Evolutionary conservation across 495 filamentous ascomycete species (phyloP).

Genomic region (Hypomontagnella submonticulosa): DNA sequence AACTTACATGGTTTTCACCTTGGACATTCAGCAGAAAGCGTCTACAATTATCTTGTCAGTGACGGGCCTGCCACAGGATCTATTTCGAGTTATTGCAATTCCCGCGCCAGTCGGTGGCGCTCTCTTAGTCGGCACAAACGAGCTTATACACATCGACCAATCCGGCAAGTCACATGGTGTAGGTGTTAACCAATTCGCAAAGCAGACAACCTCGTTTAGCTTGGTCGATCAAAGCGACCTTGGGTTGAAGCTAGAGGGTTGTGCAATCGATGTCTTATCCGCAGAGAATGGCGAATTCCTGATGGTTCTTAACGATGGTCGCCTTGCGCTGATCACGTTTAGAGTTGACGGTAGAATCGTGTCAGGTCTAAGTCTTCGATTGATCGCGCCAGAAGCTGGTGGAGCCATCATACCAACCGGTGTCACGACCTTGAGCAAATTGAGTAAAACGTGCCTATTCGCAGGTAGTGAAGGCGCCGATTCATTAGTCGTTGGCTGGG

Average conservation of each 20-base stretch:
- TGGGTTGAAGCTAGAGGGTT: slow-evolving; percentile 82
- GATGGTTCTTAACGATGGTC: slow-evolving; percentile 81
- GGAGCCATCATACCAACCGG: slow-evolving; percentile 68
- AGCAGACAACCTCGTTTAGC: slow-evolving; percentile 77
- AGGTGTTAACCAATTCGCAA: slow-evolving; percentile 91
- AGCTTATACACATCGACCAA: slow-evolving; percentile 96
- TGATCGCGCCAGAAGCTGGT: slow-evolving; percentile 68
- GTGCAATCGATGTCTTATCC: slow-evolving; percentile 78
- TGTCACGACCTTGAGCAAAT: slow-evolving; percentile 73
- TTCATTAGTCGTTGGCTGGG: slow-evolving; percentile 84
- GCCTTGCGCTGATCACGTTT: slow-evolving; percentile 81
- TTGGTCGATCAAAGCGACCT: slow-evolving; percentile 88
- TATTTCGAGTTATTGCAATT: slow-evolving; percentile 85
- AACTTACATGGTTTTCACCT: slow-evolving; percentile 91
- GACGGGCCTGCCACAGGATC: slow-evolving; percentile 83
- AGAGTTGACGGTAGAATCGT: slow-evolving; percentile 92
- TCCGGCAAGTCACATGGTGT: slow-evolving; percentile 92
- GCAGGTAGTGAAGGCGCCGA: slow-evolving; percentile 87
- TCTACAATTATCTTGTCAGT: slow-evolving; percentile 94
- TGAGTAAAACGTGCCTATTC: slow-evolving; percentile 81
- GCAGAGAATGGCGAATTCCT: slow-evolving; percentile 82
- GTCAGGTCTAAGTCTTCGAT: slow-evolving; percentile 78
- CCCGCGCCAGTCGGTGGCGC: slow-evolving; percentile 88
- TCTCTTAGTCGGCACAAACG: slow-evolving; percentile 85
- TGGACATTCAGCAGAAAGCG: slow-evolving; percentile 92